A percentile compares a stretch with the other conserved stretches of the same genome.
Conservation (phyloP, 768 basidiomycete genomes). For the Trametes punicea region DNA sequence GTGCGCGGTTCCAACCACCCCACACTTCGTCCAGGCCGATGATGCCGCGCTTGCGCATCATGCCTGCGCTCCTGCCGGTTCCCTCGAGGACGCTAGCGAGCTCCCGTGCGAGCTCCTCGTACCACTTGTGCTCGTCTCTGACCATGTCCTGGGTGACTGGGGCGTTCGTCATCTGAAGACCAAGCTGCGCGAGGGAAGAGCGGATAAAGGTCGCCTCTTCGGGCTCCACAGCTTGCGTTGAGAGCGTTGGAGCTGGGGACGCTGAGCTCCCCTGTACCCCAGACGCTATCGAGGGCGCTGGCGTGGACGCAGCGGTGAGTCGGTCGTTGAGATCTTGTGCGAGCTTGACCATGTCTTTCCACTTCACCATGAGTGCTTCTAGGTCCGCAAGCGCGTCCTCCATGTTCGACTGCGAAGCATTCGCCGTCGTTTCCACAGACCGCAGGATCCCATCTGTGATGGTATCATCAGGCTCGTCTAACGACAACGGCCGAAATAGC, state of each 20-base stretch:
- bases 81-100: constrained; percentile 70
- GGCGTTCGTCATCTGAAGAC: constrained; percentile 70
- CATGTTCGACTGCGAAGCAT: constrained; percentile 62
- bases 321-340: constrained; percentile 86
- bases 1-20: constrained; percentile 92
- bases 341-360: constrained; percentile 87
- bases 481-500: neutral
- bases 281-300: constrained; percentile 16
- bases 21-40: constrained; percentile 90
- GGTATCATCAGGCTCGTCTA: neutral
- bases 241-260: constrained; percentile 27
- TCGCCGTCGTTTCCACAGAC: constrained; percentile 64
- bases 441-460: constrained; percentile 75
- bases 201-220: constrained; percentile 87
- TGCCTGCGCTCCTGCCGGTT: constrained; percentile 39
- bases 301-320: constrained; percentile 47
- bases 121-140: constrained; percentile 75
- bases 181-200: constrained; percentile 85
- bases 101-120: constrained; percentile 78
- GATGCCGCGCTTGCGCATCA: constrained; percentile 79
- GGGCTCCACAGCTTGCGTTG: constrained; percentile 50
- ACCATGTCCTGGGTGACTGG: constrained; percentile 91
- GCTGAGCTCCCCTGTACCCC: constrained; percentile 20
- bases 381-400: constrained; percentile 80
- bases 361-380: constrained; percentile 86